A percentile compares a stretch with the other conserved stretches of the same genome.
phyloP scores from a whole-genome alignment of 805 yeast species.

The Cyberlindnera maclurae region DNA sequence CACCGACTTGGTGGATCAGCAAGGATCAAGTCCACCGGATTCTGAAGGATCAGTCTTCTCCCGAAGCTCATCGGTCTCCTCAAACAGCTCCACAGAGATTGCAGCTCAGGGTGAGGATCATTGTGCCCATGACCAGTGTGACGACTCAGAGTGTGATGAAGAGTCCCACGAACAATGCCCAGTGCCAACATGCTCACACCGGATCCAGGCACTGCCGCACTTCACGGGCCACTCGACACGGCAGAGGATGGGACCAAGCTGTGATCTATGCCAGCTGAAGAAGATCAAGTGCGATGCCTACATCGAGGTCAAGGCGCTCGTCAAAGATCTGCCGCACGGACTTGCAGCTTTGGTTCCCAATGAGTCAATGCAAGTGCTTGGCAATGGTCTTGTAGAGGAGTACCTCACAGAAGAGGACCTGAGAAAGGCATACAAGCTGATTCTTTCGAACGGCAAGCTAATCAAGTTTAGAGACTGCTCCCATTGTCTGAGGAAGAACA shows the following conservation, averaged over 20 bases:
- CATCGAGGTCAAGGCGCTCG: conserved; percentile 29
- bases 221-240: conserved; percentile 27
- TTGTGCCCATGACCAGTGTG: not conserved
- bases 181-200: no score
- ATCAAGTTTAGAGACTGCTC: conserved; percentile 17
- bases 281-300: conserved; percentile 72
- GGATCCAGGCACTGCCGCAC: conserved; percentile 2
- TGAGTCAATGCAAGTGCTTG: no score
- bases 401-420: conserved; percentile 4
- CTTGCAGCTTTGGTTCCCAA: no score
- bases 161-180: not conserved
- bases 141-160: not conserved
- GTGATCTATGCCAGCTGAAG: conserved; percentile 62
- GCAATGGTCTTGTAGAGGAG: not conserved
- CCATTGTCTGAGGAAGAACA: conserved; percentile 9
- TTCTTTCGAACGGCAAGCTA: conserved; percentile 10
- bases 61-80: not conserved
- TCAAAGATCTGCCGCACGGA: not conserved
- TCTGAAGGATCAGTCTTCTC: not conserved
- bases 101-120: not conserved
- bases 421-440: conserved; percentile 7
- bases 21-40: not conserved
- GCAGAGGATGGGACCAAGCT: conserved; percentile 69
- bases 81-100: not conserved
- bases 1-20: not conserved